phyloP scores from a whole-genome alignment of 768 basidiomycete species.

The Rhodosporidiobolus odoratus region DNA sequence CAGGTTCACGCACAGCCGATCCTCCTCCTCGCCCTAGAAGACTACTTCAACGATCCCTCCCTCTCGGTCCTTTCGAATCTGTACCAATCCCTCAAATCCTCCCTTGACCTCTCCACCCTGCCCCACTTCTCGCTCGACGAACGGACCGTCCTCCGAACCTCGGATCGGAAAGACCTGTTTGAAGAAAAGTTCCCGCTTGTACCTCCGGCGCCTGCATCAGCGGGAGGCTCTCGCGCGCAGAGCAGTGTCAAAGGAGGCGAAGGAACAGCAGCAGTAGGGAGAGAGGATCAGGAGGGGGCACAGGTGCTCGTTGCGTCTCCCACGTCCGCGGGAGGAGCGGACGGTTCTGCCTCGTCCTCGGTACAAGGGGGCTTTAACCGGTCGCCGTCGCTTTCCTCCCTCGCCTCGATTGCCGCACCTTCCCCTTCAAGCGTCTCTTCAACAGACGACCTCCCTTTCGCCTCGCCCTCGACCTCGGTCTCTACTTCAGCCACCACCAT shows the following conservation, averaged over 20 bases:
- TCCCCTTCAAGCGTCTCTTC: too few relatives aligned
- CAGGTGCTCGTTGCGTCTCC: too few relatives aligned
- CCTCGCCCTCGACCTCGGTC: too few relatives aligned
- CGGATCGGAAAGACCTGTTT: conserved; percentile 88
- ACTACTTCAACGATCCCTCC: conserved; percentile 84
- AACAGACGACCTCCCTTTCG: too few relatives aligned
- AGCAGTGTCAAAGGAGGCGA: not conserved
- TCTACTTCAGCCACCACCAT: too few relatives aligned
- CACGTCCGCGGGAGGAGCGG: too few relatives aligned
- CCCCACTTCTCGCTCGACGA: conserved; percentile 74
- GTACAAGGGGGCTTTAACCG: too few relatives aligned
- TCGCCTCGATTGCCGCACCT: too few relatives aligned
- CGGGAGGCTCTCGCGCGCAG: not conserved
- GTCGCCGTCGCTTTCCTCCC: too few relatives aligned
- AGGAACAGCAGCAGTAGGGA: not conserved
- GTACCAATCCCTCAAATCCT: conserved; percentile 79
- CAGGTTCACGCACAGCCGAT: conserved; percentile 60
- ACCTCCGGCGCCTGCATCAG: not conserved
- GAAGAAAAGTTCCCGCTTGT: conserved; percentile 75
- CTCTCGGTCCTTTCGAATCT: conserved; percentile 82
- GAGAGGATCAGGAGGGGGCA: not conserved
- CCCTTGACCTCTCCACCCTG: conserved; percentile 74
- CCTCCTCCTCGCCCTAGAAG: conserved; percentile 85
- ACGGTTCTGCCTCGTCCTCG: too few relatives aligned
- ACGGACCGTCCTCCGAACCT: conserved; percentile 79